These are phyloP conservation scores for Scheffersomyces cryptocercus DNA, from an alignment of 1,139 yeast species.

Conservation along the genomic window DNA sequence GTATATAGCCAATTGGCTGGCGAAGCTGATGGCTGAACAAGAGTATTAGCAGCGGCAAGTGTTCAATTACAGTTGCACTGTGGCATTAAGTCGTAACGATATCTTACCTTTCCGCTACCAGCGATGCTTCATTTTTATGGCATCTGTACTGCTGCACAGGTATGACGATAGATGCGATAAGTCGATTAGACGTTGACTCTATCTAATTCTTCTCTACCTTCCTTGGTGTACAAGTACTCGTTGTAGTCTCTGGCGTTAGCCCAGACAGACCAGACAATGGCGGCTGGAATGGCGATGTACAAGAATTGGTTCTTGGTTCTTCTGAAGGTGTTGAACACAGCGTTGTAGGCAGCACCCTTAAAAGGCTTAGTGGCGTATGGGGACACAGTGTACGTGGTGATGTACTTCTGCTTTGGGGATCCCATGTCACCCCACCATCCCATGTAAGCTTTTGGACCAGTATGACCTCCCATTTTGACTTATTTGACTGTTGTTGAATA, in stretches of 20 bases:
- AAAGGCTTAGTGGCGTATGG: constrained; percentile 93
- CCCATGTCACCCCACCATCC: constrained; percentile 98
- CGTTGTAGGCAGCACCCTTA: constrained; percentile 81
- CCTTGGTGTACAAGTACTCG: constrained; percentile 95
- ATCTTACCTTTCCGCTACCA: too few species aligned
- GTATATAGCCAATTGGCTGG: too few species aligned
- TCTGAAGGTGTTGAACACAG: constrained; percentile 92
- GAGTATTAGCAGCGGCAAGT: too few species aligned
- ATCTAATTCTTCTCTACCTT: constrained; percentile 91
- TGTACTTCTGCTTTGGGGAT: constrained; percentile 84
- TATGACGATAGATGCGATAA: too few species aligned
- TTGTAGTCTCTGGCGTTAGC: constrained; percentile 86
- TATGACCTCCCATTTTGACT: constrained; percentile 58
- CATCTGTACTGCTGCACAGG: too few species aligned
- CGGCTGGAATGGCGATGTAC: constrained; percentile 75
- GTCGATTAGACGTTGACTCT: constrained; percentile 63
- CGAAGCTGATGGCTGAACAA: too few species aligned
- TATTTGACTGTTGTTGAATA: constrained; percentile 3
- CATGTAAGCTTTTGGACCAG: constrained; percentile 78
- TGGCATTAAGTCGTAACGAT: too few species aligned
- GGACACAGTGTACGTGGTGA: constrained; percentile 84
- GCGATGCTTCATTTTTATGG: too few species aligned
- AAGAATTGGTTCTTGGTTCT: constrained; percentile 87
- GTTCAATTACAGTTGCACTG: too few species aligned
- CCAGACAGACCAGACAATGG: constrained; percentile 86